phyloP scores from a whole-genome alignment of 129 eudicot genomes.

The Flaveria trinervia region DNA sequence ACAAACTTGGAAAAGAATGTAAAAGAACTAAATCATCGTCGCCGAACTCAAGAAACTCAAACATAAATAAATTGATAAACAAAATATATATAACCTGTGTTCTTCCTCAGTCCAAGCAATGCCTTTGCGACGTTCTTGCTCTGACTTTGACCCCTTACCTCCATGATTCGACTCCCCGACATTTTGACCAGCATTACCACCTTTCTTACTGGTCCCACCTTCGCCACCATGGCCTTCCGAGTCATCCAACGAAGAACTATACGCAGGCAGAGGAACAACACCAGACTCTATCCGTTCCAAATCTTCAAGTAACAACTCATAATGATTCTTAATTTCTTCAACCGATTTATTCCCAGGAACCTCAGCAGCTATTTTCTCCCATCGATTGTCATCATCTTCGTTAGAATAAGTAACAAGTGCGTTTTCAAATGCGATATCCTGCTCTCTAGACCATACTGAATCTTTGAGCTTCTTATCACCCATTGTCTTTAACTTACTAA shows the following conservation, averaged over 20 bases:
- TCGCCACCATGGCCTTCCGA: constrained; percentile 48
- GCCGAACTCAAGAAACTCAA: constrained; percentile 4
- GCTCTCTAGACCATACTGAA: constrained; percentile 74
- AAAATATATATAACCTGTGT: constrained; percentile 61
- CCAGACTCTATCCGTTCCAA: constrained; percentile 73
- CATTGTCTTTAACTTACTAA: constrained; percentile 35
- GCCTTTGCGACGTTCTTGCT: constrained; percentile 95
- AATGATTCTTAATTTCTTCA: constrained; percentile 76
- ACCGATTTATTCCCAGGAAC: constrained; percentile 65
- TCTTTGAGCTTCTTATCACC: constrained; percentile 47
- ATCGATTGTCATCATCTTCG: constrained; percentile 60
- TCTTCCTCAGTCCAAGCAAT: constrained; percentile 98
- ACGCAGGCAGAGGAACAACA: constrained; percentile 65
- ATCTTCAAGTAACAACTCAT: constrained; percentile 78
- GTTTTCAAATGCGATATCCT: constrained; percentile 79
- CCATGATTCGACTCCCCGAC: constrained; percentile 53
- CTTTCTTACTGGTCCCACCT: constrained; percentile 56
- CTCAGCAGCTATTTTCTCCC: constrained; percentile 76
- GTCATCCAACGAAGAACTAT: constrained; percentile 61
- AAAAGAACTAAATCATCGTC: constrained; percentile 11
- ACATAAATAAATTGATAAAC: not conserved
- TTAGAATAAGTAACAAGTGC: constrained; percentile 69
- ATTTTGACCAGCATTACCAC: constrained; percentile 56
- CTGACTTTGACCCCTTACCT: constrained; percentile 68
- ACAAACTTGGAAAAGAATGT: not conserved